These are phyloP conservation scores for Madurella fahalii DNA, from an alignment of 2,329 filamentous ascomycete genomes.

Conservation along the genomic window DNA sequence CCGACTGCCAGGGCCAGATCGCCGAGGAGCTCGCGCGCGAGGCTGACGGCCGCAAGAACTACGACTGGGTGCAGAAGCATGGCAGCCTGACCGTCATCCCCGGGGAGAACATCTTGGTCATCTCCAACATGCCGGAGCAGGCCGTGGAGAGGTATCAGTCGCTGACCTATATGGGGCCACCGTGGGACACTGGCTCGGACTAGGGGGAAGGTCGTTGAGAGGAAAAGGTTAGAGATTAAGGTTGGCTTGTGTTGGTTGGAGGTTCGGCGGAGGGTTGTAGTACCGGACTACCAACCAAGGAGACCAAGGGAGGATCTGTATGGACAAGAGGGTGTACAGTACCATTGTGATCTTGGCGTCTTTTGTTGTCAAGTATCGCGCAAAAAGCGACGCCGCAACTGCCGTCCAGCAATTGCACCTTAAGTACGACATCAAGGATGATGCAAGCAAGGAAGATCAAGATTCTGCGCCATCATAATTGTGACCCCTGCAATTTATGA, in stretches of 20 bases:
- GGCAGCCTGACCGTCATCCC: conserved; percentile 22
- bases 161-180: conserved; percentile 1
- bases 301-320: not conserved
- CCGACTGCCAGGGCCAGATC: conserved; percentile 23
- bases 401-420: too few relatives aligned
- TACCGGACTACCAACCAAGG: too few relatives aligned
- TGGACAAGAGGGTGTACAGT: too few relatives aligned
- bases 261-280: not conserved
- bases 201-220: not conserved
- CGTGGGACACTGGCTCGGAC: not conserved
- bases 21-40: conserved; percentile 25
- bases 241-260: not conserved
- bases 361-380: too few relatives aligned
- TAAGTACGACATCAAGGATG: too few relatives aligned
- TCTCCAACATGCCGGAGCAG: conserved; percentile 23
- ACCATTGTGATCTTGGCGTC: too few relatives aligned
- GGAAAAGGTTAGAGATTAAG: not conserved
- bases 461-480: too few relatives aligned
- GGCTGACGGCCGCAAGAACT: conserved; percentile 24
- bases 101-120: conserved; percentile 21
- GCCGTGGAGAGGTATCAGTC: conserved; percentile 17
- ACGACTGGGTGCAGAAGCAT: conserved; percentile 23
- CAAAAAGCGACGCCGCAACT: too few relatives aligned
- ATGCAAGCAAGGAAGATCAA: too few relatives aligned
- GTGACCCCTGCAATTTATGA: not conserved